Percentiles rank a stretch among this genome's conserved stretches.
Conservation (phyloP, 257 asterid species). For the Verbascum thapsus region DNA sequence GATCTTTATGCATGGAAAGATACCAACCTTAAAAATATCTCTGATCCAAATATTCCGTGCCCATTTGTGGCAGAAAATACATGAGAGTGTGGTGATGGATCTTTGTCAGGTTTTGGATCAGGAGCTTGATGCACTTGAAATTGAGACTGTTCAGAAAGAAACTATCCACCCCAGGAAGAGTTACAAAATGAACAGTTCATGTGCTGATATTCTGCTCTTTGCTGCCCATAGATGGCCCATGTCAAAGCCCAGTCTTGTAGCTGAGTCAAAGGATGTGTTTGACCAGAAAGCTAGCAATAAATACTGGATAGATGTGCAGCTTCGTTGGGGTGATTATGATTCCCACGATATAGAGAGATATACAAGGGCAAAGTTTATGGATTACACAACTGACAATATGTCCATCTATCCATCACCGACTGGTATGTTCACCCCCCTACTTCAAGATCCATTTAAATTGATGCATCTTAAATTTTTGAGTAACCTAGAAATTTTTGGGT, state of each 20-base stretch:
- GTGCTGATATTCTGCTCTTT: slow-evolving; percentile 94
- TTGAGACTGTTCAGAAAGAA: slow-evolving; percentile 99
- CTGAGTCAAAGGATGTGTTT: slow-evolving; percentile 96
- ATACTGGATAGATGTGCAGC: slow-evolving; percentile 98
- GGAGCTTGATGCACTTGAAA: slow-evolving; percentile 93
- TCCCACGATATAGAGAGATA: slow-evolving; percentile 97
- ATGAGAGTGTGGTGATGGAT: slow-evolving; percentile 99
- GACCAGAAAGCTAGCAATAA: slow-evolving; percentile 97
- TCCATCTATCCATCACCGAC: slow-evolving; percentile 99
- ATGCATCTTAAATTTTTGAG: not conserved
- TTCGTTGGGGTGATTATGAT: slow-evolving; percentile 99
- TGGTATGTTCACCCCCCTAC: slow-evolving; percentile 44
- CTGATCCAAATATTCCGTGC: slow-evolving; percentile 99
- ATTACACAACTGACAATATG: slow-evolving; percentile 97
- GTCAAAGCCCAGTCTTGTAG: slow-evolving; percentile 99
- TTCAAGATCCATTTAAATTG: slow-evolving; percentile 8
- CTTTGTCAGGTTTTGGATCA: slow-evolving; percentile 99
- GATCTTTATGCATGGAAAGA: slow-evolving; percentile 99
- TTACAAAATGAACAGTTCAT: slow-evolving; percentile 99
- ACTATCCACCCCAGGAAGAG: slow-evolving; percentile 99
- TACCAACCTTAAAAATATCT: slow-evolving; percentile 94
- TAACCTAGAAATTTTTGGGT: not conserved
- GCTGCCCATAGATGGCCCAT: slow-evolving; percentile 99
- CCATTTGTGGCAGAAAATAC: slow-evolving; percentile 99
- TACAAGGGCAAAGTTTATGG: slow-evolving; percentile 97